Evolutionary conservation across 1,284 basidiomycete genomes (phyloP), one percentile per base, ranked within the genome.

Genomic region (Phellinidium pouzarii): DNA sequence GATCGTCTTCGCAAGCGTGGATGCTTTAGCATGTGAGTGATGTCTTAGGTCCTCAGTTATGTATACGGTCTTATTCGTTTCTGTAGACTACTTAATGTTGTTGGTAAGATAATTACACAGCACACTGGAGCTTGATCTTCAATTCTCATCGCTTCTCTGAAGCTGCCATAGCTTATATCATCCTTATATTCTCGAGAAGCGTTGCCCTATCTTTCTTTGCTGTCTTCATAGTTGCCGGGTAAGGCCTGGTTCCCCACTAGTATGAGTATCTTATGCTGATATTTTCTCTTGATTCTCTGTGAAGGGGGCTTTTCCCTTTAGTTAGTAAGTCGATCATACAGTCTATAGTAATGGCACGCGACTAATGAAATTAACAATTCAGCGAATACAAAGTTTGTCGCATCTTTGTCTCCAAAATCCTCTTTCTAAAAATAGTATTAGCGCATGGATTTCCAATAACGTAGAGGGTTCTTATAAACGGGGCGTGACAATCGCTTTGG

Each of bases 381-480:
- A 80, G 78, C 84, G 31, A 87, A 87, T 66, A 78, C 80, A 3
- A 73, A 83, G 78, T 79, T 58, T 60, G 75, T 62, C 19, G 11
- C 6, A 14, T 11, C 43, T 9, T 1, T 20, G 29, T 36, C n/a
- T 51, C 25, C 4, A 44, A n/a, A 17, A 53, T 50, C 29, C 4
- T 37, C 25, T 6, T 41, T 8, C 37, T 29, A 3, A 54, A 42
- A 25, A 47, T 44, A 46, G 20, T 48, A 9, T 9, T 52, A 81
- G 78, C 57, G 80, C 84, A 3, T 86, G 84, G 80, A 75, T 79
- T 29, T 79, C 80, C 25, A 84, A 83, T 60, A 87, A 85, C 60
- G 76, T 84, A 19, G 84, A 87, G 68, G 84, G 86, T 7, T 75
- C 78, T 0, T 89, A 87, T 65, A 88, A 87, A 60, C 80, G 86